Conservation (phyloP, 441 rosid species). For the Rhodomyrtus psidioides region DNA sequence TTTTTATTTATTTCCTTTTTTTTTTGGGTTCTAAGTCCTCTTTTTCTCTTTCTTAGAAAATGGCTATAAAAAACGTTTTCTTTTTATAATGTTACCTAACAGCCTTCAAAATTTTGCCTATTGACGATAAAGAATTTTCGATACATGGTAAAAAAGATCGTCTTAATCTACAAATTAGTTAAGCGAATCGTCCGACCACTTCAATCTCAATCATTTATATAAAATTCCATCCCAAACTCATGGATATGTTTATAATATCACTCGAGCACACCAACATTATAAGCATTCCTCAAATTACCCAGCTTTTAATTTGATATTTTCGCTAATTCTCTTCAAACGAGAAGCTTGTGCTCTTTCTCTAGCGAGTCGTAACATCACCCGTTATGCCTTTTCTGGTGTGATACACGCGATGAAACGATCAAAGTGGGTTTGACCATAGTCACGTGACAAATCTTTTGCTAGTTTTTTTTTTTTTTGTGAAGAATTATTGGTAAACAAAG, state of each 20-base stretch:
- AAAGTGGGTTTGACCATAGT: not conserved
- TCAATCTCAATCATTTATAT: accelerated
- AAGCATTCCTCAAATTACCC: accelerated
- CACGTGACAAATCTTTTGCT: not conserved
- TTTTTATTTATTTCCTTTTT: not conserved
- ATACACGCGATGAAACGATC: not conserved
- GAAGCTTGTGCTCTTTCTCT: not conserved
- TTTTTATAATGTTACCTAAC: not conserved
- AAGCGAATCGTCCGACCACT: accelerated
- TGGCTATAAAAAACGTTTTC: too few relatives aligned
- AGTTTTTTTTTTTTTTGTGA: accelerated
- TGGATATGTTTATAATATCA: not conserved
- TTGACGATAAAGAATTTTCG: too few relatives aligned
- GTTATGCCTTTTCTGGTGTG: not conserved
- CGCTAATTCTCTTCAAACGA: not conserved
- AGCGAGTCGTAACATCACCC: not conserved
- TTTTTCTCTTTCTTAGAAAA: not conserved
- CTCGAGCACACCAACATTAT: not conserved
- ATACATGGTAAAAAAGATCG: not conserved
- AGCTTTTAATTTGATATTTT: not conserved
- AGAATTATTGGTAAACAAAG: not conserved
- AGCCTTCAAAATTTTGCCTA: not conserved
- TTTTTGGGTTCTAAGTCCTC: too few relatives aligned
- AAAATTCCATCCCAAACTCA: not conserved
- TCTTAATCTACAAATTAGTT: not conserved